These are phyloP conservation scores for Diplodia intermedia DNA, from an alignment of 2,329 filamentous ascomycete species.

Conservation along the genomic window DNA sequence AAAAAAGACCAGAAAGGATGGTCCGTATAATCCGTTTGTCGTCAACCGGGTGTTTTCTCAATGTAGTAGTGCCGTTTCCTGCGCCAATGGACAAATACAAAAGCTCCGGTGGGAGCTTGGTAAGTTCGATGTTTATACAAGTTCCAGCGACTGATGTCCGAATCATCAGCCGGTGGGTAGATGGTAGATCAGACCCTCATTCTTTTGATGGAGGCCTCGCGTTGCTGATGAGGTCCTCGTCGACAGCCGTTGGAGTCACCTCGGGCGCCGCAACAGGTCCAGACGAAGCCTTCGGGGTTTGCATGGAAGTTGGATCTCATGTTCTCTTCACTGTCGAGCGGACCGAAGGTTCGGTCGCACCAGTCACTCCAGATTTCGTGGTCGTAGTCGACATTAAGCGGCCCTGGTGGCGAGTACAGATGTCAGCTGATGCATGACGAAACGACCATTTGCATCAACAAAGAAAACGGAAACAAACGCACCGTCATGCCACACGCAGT, in stretches of 20 bases:
- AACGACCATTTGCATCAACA: background rate
- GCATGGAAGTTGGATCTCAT: conserved; percentile 3
- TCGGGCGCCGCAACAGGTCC: conserved; percentile 22
- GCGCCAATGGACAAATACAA: background rate
- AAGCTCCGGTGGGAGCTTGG: background rate
- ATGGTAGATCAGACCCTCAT: conserved; percentile 13
- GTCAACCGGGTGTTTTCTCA: background rate
- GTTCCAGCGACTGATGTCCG: background rate
- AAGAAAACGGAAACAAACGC: background rate
- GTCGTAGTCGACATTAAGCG: conserved; percentile 14
- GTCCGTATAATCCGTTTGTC: background rate
- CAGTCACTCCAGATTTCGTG: conserved; percentile 26
- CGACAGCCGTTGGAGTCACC: conserved; percentile 22
- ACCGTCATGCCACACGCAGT: conserved; percentile 30
- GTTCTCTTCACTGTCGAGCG: conserved; percentile 22
- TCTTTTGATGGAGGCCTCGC: conserved; percentile 26
- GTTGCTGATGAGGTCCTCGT: conserved; percentile 21
- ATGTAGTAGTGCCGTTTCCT: background rate
- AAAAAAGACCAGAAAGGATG: background rate
- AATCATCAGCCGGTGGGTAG: background rate
- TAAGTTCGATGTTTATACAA: background rate
- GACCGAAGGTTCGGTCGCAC: background rate
- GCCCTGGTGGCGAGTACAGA: conserved; percentile 1
- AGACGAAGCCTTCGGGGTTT: conserved; percentile 21
- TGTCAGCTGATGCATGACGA: conserved; percentile 17